A percentile compares a stretch with the other conserved stretches of the same genome.
phyloP scores from a whole-genome alignment of 768 basidiomycete species.

The Agaricus blazei region DNA sequence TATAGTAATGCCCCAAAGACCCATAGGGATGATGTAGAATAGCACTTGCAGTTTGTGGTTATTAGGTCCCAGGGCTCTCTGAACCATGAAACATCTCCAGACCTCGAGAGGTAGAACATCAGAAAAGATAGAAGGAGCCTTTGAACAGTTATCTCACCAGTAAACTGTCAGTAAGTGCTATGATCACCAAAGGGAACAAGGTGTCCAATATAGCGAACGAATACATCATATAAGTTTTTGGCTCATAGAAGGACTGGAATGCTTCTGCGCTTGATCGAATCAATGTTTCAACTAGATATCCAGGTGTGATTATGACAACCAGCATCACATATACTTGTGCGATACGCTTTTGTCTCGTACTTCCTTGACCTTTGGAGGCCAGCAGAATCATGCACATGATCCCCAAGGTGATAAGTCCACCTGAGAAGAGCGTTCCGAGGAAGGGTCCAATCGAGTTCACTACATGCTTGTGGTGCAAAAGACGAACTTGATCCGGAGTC shows the following conservation, averaged over 20 bases:
- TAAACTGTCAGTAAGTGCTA: not conserved
- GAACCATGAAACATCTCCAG: conserved; percentile 1
- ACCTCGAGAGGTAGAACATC: not conserved
- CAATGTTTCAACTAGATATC: not conserved
- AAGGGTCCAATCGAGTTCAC: not conserved
- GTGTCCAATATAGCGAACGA: too few relatives aligned
- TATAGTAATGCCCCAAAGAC: not conserved
- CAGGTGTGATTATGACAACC: not conserved
- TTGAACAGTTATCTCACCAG: not conserved
- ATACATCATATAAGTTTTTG: not conserved
- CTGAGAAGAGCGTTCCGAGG: not conserved
- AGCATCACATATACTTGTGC: not conserved
- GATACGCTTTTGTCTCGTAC: not conserved
- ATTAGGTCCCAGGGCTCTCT: not conserved
- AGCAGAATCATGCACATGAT: not conserved
- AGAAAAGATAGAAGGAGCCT: not conserved
- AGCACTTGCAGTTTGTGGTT: too few relatives aligned
- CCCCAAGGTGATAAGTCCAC: not conserved
- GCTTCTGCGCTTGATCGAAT: too few relatives aligned
- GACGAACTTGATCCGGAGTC: not conserved
- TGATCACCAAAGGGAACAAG: not conserved
- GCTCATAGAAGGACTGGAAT: too few relatives aligned
- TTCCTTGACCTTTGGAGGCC: not conserved
- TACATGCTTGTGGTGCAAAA: not conserved
- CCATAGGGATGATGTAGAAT: not conserved